phyloP scores from a whole-genome alignment of 2,329 filamentous ascomycete species.

The Nothophoma quercina region DNA sequence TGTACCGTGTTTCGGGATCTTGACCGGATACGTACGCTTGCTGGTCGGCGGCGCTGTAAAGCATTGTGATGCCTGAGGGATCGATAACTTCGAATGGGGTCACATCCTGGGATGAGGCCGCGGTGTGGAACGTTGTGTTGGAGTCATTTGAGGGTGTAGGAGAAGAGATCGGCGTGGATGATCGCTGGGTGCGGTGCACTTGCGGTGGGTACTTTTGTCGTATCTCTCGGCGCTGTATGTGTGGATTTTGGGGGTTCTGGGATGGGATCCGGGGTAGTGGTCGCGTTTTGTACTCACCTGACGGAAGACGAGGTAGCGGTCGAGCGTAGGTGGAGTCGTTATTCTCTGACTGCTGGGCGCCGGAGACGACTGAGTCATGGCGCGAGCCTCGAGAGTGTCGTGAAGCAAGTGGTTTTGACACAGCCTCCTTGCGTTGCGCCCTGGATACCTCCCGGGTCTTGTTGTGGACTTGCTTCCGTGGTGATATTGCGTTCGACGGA shows the following conservation, averaged over 20 bases:
- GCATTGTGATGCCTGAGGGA: neutral
- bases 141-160: neutral
- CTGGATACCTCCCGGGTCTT: too few relatives aligned
- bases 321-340: neutral
- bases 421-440: neutral
- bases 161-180: neutral
- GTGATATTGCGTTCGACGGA: too few relatives aligned
- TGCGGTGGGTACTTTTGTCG: slow-evolving; percentile 2
- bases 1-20: slow-evolving; percentile 17
- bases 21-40: slow-evolving; percentile 13
- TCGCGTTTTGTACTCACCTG: too few relatives aligned
- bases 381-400: neutral
- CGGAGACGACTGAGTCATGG: slow-evolving; percentile 8
- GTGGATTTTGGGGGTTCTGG: neutral
- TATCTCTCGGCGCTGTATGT: neutral
- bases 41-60: neutral
- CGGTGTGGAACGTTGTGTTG: neutral
- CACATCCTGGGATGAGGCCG: neutral
- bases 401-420: neutral
- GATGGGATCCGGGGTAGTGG: neutral
- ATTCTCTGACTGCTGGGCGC: neutral
- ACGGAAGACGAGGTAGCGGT: neutral
- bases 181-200: neutral
- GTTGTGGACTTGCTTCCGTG: neutral
- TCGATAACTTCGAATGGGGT: neutral